A percentile compares a stretch with the other conserved stretches of the same genome.
phyloP scores from a whole-genome alignment of 352 stramenopile species.

The Pythium oligandrum region DNA sequence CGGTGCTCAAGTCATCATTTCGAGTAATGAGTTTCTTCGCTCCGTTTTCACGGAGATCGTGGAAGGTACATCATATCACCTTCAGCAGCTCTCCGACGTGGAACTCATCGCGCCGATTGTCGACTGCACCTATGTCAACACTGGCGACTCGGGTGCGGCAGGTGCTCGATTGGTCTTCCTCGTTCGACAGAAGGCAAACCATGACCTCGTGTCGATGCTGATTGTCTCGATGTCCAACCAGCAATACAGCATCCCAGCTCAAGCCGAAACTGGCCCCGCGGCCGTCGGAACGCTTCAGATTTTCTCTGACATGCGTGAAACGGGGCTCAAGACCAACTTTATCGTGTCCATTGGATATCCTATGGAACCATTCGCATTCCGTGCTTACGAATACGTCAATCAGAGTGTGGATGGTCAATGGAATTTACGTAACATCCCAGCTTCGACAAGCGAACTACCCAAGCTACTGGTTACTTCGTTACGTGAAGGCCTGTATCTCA shows the following conservation, averaged over 20 bases:
- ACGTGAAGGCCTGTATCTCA: slow-evolving; percentile 15
- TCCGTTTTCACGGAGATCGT: slow-evolving; percentile 1
- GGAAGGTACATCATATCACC: not conserved
- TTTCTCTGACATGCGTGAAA: not conserved
- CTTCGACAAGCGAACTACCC: not conserved
- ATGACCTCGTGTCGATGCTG: not conserved
- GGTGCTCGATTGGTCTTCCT: not conserved
- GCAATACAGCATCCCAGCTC: not conserved
- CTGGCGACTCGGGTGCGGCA: not conserved
- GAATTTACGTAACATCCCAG: slow-evolving; percentile 8
- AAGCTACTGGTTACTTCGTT: slow-evolving; percentile 9
- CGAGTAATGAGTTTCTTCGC: not conserved
- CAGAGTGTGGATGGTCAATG: slow-evolving; percentile 8
- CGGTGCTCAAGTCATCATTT: slow-evolving; percentile 8
- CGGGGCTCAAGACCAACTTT: slow-evolving; percentile 4
- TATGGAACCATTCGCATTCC: slow-evolving; percentile 6
- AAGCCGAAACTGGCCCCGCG: not conserved
- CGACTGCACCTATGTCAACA: not conserved
- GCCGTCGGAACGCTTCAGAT: not conserved
- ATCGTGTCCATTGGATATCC: slow-evolving; percentile 13
- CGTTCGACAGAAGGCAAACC: not conserved
- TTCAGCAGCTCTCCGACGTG: not conserved
- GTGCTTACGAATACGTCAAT: slow-evolving; percentile 3
- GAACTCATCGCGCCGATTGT: slow-evolving; percentile 8
- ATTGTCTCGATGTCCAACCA: not conserved